A percentile compares a stretch with the other conserved stretches of the same genome.
phyloP scores from a whole-genome alignment of 2,329 filamentous ascomycete species.

The Neonectria faginata region DNA sequence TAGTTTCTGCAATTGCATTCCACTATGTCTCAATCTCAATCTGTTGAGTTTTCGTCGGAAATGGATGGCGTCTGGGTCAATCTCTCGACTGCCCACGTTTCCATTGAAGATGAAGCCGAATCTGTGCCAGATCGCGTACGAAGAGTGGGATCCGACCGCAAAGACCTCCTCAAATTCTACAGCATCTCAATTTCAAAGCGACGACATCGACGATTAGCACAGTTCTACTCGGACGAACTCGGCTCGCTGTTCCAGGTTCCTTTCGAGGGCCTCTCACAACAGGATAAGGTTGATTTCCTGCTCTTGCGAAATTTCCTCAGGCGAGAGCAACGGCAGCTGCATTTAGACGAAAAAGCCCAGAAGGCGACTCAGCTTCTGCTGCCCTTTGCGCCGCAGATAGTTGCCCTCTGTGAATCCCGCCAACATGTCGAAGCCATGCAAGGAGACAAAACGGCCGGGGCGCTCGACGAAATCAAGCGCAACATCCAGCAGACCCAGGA shows the following conservation, averaged over 20 bases:
- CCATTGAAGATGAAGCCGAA: conserved; percentile 36
- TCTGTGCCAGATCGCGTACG: conserved; percentile 56
- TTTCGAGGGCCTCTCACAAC: conserved; percentile 51
- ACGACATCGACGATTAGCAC: conserved; percentile 53
- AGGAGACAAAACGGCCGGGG: conserved; percentile 56
- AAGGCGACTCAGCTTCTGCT: conserved; percentile 55
- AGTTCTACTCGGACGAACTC: conserved; percentile 58
- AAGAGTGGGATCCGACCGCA: conserved; percentile 58
- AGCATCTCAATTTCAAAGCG: conserved; percentile 58
- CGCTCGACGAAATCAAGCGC: conserved; percentile 52
- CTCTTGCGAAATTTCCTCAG: conserved; percentile 61
- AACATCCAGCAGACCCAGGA: conserved; percentile 49
- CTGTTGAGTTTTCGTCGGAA: conserved; percentile 21
- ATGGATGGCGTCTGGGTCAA: conserved; percentile 29
- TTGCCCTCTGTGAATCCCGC: conserved; percentile 60
- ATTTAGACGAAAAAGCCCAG: conserved; percentile 54
- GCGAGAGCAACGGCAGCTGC: conserved; percentile 52
- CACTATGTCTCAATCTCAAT: conserved; percentile 20
- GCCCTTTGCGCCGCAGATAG: conserved; percentile 57
- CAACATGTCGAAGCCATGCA: conserved; percentile 58
- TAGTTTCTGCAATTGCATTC: not conserved
- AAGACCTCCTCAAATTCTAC: conserved; percentile 62
- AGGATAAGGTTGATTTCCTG: conserved; percentile 62
- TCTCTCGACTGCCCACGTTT: not conserved
- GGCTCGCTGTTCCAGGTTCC: conserved; percentile 40